Evolutionary conservation across 2,329 filamentous ascomycete genomes (phyloP).

Genomic region (Ampelomyces quisqualis): DNA sequence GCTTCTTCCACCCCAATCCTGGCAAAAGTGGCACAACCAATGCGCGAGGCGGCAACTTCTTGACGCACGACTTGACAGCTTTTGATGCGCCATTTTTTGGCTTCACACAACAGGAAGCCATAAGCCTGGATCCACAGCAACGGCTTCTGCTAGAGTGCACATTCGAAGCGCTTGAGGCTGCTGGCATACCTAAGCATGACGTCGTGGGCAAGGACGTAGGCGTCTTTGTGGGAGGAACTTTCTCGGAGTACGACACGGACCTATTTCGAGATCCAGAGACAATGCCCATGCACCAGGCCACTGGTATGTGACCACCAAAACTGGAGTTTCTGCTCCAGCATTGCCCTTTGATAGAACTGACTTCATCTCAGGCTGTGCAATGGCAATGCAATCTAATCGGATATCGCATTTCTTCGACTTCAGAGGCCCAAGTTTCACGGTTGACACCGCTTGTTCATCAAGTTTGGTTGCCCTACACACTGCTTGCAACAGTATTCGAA

Average conservation of each 20-base stretch:
- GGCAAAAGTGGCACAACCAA: constrained; percentile 42
- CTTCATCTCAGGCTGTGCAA: constrained; percentile 6
- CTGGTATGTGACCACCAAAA: constrained; percentile 11
- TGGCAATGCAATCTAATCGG: constrained; percentile 35
- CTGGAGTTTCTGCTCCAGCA: not conserved
- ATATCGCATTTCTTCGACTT: constrained; percentile 37
- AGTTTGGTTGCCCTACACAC: constrained; percentile 30
- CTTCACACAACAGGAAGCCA: constrained; percentile 32
- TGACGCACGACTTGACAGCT: constrained; percentile 19
- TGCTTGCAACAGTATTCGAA: constrained; percentile 31
- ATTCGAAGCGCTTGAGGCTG: constrained; percentile 47
- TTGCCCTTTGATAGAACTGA: not conserved
- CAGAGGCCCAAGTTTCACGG: constrained; percentile 31
- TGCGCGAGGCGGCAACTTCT: constrained; percentile 24
- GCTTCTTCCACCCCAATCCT: constrained; percentile 43
- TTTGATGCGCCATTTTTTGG: constrained; percentile 39
- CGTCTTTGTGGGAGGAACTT: constrained; percentile 28
- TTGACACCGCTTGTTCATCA: constrained; percentile 40
- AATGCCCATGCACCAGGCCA: constrained; percentile 31
- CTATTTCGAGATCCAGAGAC: constrained; percentile 27
- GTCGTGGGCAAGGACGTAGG: constrained; percentile 31
- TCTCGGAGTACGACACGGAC: constrained; percentile 28
- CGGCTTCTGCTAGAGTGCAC: constrained; percentile 36
- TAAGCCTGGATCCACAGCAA: constrained; percentile 38
- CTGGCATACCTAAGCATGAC: constrained; percentile 32